Conservation (phyloP, 176 grass and related monocot species). For the Paspalum vaginatum region DNA sequence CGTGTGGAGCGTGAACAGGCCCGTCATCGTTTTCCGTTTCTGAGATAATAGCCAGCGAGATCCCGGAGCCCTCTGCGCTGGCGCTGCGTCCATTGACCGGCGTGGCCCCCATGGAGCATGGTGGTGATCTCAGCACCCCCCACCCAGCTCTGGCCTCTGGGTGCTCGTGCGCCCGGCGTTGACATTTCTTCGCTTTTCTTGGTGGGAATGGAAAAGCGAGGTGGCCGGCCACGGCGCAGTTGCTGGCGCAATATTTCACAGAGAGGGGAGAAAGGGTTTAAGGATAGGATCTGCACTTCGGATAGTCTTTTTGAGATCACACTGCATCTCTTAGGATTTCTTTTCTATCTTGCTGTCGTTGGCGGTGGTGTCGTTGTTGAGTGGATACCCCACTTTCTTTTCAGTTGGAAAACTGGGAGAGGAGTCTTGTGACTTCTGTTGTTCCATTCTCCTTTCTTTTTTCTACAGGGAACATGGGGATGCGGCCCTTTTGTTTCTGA, state of each 20-base stretch:
- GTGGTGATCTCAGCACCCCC: slow-evolving; percentile 16
- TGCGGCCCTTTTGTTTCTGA: background rate
- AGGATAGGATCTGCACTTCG: slow-evolving; percentile 34
- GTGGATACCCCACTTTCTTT: slow-evolving; percentile 43
- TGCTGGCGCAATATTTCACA: background rate
- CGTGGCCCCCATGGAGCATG: background rate
- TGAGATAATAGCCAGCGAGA: background rate
- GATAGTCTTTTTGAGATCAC: background rate
- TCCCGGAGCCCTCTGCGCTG: slow-evolving; percentile 1
- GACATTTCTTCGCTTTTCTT: slow-evolving; percentile 31
- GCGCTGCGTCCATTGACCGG: background rate
- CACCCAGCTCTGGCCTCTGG: background rate
- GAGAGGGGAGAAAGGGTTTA: slow-evolving; percentile 8
- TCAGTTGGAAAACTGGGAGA: background rate
- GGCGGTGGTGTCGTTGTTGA: background rate
- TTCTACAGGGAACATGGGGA: background rate
- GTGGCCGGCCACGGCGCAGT: background rate
- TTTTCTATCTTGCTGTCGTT: slow-evolving; percentile 4
- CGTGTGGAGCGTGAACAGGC: slow-evolving; percentile 2
- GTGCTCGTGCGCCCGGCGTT: slow-evolving; percentile 19
- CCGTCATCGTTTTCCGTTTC: background rate
- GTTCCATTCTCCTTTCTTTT: background rate
- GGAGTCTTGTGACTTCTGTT: background rate
- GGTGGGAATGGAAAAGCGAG: slow-evolving; percentile 19
- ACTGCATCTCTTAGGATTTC: background rate